Base-by-base conservation (phyloP, 164 flowering plant species). In the Tinospora cordifolia region DNA sequence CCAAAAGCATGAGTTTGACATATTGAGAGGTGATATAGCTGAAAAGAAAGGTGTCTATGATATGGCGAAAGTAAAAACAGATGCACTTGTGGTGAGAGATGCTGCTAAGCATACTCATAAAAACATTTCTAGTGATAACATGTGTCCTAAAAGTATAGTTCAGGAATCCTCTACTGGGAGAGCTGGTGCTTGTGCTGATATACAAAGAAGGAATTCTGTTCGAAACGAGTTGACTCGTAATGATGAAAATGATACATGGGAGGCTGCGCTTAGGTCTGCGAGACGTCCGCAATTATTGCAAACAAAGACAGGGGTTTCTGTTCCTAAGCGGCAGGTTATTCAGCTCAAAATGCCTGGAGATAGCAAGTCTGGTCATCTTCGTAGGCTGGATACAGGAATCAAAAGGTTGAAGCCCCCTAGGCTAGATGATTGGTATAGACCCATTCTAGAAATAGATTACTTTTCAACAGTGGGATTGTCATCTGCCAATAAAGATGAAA, bases 341-440 rank as follows among this genome's bases (percentile, higher is more conserved):
- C 98, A 93, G 75, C 92, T 93, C 24, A 71, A 75, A 54, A 71
- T 84, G 70, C 92, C 97, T 63, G 41, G 59, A 44, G 81, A 69
- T 34, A 81, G 76, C 72, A 83, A 82, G 82, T 71, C 81, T 51
- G 84, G 79, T 22, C 65, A 75, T 70, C 65, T 69, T 62, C 82
- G 82, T 26, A 85, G 86, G 79, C 60, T 71, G 70, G 85, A 78
- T 75, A 74, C 79, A 62, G 77, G 78, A 73, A 70, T 77, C 38
- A 87, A 81, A 81, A 84, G 98, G 76, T 88, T 92, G 74, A 87
- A 80, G 76, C 86, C 90, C 66, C 93, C 92, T 36, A 87, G 81
- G 79, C 83, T 93, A 69, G 96, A 93, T 78, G 90, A 85, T 44
- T 93, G 98, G 98, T 91, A 83, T 76, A 87, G 77, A 71, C 88